A percentile compares a stretch with the other conserved stretches of the same genome.
phyloP scores from a whole-genome alignment of 495 filamentous ascomycete species.

The Xylaria bambusicola region DNA sequence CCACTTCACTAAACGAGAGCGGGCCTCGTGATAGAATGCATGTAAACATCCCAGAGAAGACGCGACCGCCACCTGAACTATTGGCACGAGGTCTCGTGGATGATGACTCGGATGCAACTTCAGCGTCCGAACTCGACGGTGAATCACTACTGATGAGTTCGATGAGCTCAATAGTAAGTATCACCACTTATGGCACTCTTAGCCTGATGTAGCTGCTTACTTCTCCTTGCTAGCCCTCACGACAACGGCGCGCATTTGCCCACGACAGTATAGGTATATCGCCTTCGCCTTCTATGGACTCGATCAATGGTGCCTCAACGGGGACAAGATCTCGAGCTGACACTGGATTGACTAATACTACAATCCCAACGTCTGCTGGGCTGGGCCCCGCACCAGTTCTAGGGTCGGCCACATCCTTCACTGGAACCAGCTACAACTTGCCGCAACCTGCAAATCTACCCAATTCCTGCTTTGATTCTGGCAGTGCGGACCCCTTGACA shows the following conservation, averaged over 20 bases:
- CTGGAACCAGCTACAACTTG: constrained; percentile 57
- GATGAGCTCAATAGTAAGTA: constrained; percentile 53
- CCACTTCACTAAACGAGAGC: constrained; percentile 74
- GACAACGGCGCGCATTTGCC: constrained; percentile 62
- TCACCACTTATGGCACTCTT: neutral
- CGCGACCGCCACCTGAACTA: constrained; percentile 87
- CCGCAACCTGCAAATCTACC: constrained; percentile 64
- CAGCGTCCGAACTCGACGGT: constrained; percentile 83
- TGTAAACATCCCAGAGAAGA: constrained; percentile 85
- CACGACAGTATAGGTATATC: constrained; percentile 71
- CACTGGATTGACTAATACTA: constrained; percentile 47
- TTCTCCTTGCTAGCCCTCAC: constrained; percentile 45
- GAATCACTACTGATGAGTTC: constrained; percentile 53
- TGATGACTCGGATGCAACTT: constrained; percentile 72
- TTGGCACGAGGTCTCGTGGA: constrained; percentile 88
- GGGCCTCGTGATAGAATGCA: constrained; percentile 87
- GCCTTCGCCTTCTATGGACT: constrained; percentile 89
- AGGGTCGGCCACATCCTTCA: constrained; percentile 68
- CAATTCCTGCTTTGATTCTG: constrained; percentile 83
- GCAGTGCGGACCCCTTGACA: constrained; percentile 65
- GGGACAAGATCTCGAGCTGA: constrained; percentile 47
- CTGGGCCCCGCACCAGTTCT: constrained; percentile 54
- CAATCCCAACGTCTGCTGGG: constrained; percentile 34
- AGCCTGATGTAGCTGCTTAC: constrained; percentile 17
- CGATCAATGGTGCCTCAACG: constrained; percentile 64